Evolutionary conservation across 495 filamentous ascomycete genomes (phyloP).

Genomic region (Talaromyces proteolyticus): DNA sequence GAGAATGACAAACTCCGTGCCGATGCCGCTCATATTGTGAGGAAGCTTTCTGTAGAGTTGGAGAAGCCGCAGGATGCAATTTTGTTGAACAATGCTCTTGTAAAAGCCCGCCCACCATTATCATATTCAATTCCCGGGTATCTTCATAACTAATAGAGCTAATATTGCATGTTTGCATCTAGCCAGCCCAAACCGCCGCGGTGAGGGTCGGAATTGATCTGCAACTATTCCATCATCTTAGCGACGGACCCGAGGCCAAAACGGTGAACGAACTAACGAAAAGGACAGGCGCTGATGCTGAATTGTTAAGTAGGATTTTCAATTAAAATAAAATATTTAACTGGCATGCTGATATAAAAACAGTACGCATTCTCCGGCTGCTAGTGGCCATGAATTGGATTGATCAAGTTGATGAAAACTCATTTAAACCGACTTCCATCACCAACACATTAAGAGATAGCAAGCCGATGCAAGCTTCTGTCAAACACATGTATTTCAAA

Average conservation of each 20-base stretch:
- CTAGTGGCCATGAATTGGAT: slow-evolving; percentile 10
- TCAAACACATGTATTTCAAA: slow-evolving; percentile 5
- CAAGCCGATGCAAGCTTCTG: slow-evolving; percentile 5
- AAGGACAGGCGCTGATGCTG: slow-evolving; percentile 8
- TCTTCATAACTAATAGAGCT: too few relatives aligned
- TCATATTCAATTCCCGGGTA: too few relatives aligned
- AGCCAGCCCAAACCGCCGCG: slow-evolving; percentile 12
- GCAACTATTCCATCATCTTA: slow-evolving; percentile 9
- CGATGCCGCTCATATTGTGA: not conserved
- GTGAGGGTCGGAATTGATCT: slow-evolving; percentile 11
- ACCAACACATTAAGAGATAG: slow-evolving; percentile 5
- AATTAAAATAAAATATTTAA: not conserved
- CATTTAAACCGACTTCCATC: slow-evolving; percentile 10
- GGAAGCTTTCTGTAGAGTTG: slow-evolving; percentile 1
- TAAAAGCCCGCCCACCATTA: not conserved
- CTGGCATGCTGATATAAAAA: not conserved
- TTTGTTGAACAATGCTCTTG: not conserved
- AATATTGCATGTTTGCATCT: too few relatives aligned
- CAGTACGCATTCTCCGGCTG: slow-evolving; percentile 7
- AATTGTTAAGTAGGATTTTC: slow-evolving; percentile 6
- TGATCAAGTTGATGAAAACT: slow-evolving; percentile 7
- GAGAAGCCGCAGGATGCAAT: slow-evolving; percentile 4
- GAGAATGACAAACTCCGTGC: slow-evolving; percentile 3
- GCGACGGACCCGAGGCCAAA: slow-evolving; percentile 8
- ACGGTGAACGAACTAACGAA: slow-evolving; percentile 5